Evolutionary conservation across 2,329 filamentous ascomycete genomes (phyloP).

Genomic region (Ophiostoma ulmi): DNA sequence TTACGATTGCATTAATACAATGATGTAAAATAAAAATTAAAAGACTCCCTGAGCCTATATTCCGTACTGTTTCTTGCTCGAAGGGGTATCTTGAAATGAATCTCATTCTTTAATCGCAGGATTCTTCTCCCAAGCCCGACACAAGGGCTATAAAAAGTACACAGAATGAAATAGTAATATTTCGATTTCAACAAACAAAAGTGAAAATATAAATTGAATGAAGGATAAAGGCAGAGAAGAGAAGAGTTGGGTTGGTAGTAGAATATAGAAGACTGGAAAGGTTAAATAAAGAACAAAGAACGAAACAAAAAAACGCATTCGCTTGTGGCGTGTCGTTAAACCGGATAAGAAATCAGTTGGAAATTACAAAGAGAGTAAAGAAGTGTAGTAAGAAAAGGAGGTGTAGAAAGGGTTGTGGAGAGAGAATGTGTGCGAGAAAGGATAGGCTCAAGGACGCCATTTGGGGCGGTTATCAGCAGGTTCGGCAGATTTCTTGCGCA

Average conservation of each 20-base stretch:
- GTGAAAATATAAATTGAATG: background rate
- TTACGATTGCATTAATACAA: background rate
- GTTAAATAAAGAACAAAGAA: background rate
- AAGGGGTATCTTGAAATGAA: background rate
- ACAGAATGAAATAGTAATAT: background rate
- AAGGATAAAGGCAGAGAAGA: conserved; percentile 8
- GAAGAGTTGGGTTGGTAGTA: conserved; percentile 9
- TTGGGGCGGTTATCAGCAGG: conserved; percentile 43
- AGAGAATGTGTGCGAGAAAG: background rate
- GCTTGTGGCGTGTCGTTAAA: conserved; percentile 19
- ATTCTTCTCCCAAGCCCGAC: background rate
- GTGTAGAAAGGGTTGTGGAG: background rate
- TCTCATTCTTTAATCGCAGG: background rate
- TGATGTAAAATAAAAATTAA: background rate
- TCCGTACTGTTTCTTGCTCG: conserved; percentile 10
- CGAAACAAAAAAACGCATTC: conserved; percentile 10
- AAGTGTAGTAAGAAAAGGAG: conserved; percentile 8
- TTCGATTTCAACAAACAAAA: background rate
- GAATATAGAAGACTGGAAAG: background rate
- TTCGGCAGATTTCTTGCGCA: conserved; percentile 37
- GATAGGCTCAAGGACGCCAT: conserved; percentile 40
- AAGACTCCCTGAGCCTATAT: background rate
- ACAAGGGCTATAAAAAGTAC: background rate
- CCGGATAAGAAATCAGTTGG: conserved; percentile 12
- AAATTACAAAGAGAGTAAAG: conserved; percentile 19